Conservation (phyloP, 2,329 filamentous ascomycete genomes). For the Colletotrichum higginsianum region DNA sequence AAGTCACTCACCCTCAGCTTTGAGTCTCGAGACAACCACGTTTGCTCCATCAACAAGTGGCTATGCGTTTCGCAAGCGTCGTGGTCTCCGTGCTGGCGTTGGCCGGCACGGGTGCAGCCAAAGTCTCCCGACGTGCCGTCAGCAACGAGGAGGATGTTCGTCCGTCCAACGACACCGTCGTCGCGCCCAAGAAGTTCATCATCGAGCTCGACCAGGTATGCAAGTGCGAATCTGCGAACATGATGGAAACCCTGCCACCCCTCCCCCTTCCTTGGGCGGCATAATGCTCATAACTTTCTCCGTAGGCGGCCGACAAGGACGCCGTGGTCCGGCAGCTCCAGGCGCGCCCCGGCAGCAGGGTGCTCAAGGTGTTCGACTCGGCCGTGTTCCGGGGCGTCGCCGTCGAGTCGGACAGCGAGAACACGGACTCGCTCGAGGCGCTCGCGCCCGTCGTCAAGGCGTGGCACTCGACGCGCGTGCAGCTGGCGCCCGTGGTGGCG, state of each 20-base stretch:
- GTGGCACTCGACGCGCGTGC: conserved; percentile 39
- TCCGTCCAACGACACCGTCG: conserved; percentile 28
- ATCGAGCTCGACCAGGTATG: conserved; percentile 35
- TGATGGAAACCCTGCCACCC: too few relatives aligned
- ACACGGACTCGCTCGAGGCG: conserved; percentile 43
- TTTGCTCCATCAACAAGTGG: conserved; percentile 10
- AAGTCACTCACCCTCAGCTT: conserved; percentile 2
- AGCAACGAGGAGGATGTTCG: conserved; percentile 7
- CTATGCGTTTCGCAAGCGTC: conserved; percentile 31
- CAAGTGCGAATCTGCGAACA: too few relatives aligned
- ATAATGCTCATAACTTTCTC: not conserved
- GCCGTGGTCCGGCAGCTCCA: conserved; percentile 37
- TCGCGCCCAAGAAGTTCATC: conserved; percentile 41
- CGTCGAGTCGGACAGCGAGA: conserved; percentile 41
- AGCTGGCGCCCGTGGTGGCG: conserved; percentile 33
- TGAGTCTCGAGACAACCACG: not conserved
- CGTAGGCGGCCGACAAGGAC: conserved; percentile 33
- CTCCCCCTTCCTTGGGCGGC: too few relatives aligned
- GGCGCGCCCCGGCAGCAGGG: conserved; percentile 25
- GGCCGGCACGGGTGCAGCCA: conserved; percentile 32
- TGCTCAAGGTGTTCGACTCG: conserved; percentile 45
- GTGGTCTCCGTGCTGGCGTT: conserved; percentile 36
- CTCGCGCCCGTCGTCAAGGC: conserved; percentile 36
- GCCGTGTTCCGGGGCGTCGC: conserved; percentile 49
- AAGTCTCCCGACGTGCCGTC: conserved; percentile 23